Percentiles rank a stretch among this genome's conserved stretches.
These are phyloP conservation scores for Exsudoporus floridanus DNA, from an alignment of 1,284 basidiomycete genomes.

Conservation along the genomic window DNA sequence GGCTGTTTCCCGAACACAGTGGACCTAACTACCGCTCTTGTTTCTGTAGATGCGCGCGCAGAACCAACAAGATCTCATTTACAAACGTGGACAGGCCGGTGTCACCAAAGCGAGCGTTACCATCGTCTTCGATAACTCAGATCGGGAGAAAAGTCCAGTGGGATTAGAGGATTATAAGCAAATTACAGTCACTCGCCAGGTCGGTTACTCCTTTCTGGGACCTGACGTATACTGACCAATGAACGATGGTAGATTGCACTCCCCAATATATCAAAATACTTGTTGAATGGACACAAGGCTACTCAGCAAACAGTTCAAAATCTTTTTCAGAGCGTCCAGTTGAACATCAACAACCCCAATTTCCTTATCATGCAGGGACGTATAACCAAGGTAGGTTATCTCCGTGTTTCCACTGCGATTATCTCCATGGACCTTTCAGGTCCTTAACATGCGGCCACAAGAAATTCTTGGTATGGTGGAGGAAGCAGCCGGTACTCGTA, in stretches of 20 bases:
- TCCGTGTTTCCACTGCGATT: background rate
- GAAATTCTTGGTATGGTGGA: slow-evolving; percentile 99
- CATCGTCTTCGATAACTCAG: slow-evolving; percentile 99
- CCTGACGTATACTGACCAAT: slow-evolving; percentile 9
- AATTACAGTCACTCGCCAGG: slow-evolving; percentile 97
- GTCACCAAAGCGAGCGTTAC: slow-evolving; percentile 98
- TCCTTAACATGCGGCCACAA: slow-evolving; percentile 97
- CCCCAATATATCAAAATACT: slow-evolving; percentile 94
- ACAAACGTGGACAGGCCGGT: slow-evolving; percentile 97
- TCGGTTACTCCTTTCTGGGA: slow-evolving; percentile 37
- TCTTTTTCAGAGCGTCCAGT: slow-evolving; percentile 95
- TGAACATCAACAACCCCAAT: slow-evolving; percentile 99
- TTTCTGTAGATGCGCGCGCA: slow-evolving; percentile 81
- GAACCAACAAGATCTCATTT: slow-evolving; percentile 97
- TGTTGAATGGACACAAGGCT: slow-evolving; percentile 95
- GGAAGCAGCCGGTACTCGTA: slow-evolving; percentile 96
- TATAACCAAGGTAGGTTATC: slow-evolving; percentile 74
- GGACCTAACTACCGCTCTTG: background rate
- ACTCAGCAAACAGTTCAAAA: slow-evolving; percentile 88
- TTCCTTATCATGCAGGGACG: slow-evolving; percentile 99
- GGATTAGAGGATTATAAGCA: slow-evolving; percentile 84
- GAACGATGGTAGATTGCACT: slow-evolving; percentile 70
- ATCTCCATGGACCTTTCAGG: slow-evolving; percentile 35
- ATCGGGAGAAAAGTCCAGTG: slow-evolving; percentile 81
- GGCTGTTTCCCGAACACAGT: background rate